Evolutionary conservation across 257 asterid species (phyloP), one percentile per base, ranked within the genome.

Genomic region (Lavandula angustifolia): DNA sequence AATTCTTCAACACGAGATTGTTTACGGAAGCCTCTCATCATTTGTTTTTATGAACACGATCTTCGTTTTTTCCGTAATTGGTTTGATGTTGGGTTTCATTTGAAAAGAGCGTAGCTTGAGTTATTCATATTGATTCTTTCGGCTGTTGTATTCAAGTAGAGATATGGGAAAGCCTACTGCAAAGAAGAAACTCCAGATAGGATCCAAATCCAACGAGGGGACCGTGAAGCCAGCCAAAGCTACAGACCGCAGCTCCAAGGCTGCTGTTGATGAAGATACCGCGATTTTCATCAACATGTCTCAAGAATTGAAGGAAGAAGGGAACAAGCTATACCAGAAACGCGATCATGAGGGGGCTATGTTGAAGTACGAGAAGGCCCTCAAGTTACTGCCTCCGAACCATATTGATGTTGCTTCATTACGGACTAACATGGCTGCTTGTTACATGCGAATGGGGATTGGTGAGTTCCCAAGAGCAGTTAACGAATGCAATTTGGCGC

Each of bases 381-480:
- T 91, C 68, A 88, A 84, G 44, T 72, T 91, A 77, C 83, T 91
- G 44, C 96, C 98, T 0, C 9, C 77, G 0, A 83, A 75, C 78
- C 98, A 91, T 60, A 86, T 88, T 7, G 98, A 91, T 59, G 90
- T 83, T 64, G 96, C 96, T 0, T 82, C 84, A 54, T 73, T 91
- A 81, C 84, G 88, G 34, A 81, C 79, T 44, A 88, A 85, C 73
- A 91, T 91, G 98, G 98, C 96, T 13, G 80, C 88, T 71, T 91
- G 98, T 69, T 91, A 88, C 80, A 85, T 86, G 94, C 86, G 86
- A 66, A 74, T 88, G 87, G 98, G 98, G 38, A 73, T 88, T 63
- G 98, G 95, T 6, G 95, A 88, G 75, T 88, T 80, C 72, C 98
- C 98, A 1, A 80, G 98, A 76, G 98, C 98, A 0, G 85, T 88